phyloP scores from a whole-genome alignment of 495 filamentous ascomycete genomes.

The Penicillium daleae region DNA sequence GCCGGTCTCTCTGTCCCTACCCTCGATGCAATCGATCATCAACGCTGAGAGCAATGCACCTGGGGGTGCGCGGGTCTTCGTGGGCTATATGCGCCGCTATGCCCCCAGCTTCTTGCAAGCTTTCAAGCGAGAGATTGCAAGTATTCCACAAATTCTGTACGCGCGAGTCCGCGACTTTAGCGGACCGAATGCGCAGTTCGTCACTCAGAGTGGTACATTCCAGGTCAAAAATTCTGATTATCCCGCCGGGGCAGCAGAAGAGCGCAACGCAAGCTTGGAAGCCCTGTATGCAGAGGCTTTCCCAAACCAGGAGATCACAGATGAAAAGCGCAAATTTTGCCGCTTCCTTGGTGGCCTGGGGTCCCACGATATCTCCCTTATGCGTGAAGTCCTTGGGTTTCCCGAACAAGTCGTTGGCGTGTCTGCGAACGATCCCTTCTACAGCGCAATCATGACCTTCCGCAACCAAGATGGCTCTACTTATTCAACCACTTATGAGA shows the following conservation, averaged over 20 bases:
- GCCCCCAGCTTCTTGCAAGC: slow-evolving; percentile 47
- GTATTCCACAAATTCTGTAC: slow-evolving; percentile 45
- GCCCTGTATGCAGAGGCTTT: slow-evolving; percentile 32
- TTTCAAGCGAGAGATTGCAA: slow-evolving; percentile 42
- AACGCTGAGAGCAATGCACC: slow-evolving; percentile 41
- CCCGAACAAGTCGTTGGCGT: slow-evolving; percentile 38
- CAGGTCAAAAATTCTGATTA: slow-evolving; percentile 41
- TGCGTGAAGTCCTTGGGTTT: slow-evolving; percentile 53
- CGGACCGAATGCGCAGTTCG: slow-evolving; percentile 50
- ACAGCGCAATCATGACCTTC: slow-evolving; percentile 38
- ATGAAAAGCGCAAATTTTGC: slow-evolving; percentile 36
- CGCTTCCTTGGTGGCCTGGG: slow-evolving; percentile 47
- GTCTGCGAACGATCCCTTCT: slow-evolving; percentile 38
- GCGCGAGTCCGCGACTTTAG: slow-evolving; percentile 51
- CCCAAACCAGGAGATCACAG: slow-evolving; percentile 24
- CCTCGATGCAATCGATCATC: slow-evolving; percentile 35
- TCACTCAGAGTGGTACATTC: slow-evolving; percentile 53
- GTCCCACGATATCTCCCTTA: slow-evolving; percentile 51
- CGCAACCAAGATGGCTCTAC: slow-evolving; percentile 24
- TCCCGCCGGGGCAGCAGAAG: slow-evolving; percentile 23
- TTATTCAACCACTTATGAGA: slow-evolving; percentile 24
- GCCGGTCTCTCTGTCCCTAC: slow-evolving; percentile 45
- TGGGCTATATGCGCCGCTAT: slow-evolving; percentile 58
- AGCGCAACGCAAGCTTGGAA: slow-evolving; percentile 23
- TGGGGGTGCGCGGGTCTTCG: slow-evolving; percentile 42